Base-by-base conservation (phyloP, 768 basidiomycete genomes). In the Melanogaster broomeanus region DNA sequence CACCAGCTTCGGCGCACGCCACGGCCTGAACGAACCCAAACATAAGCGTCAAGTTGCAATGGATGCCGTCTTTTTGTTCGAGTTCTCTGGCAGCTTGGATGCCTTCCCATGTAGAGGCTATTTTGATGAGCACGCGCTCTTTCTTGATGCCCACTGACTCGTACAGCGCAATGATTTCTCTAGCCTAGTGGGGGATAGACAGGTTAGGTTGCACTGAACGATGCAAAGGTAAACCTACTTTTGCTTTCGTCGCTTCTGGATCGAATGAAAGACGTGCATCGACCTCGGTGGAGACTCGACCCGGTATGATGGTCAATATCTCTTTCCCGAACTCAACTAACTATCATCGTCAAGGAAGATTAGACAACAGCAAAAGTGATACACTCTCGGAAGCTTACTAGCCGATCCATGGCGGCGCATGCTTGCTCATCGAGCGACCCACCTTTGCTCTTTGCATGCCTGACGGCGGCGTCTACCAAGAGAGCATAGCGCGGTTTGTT, bases 11-110 rank as follows among this genome's bases (percentile, higher is more conserved):
- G 47, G 95, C 96, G 68, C 94, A 97, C 33, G 94, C 95, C 60
- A 98, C 94, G 45, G 95, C 96, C 75, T 98, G 95, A 33, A 79
- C 87, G 72, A 98, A 98, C 57, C 96, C 95, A 77, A 98, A 98
- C 62, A 97, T 84, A 54, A 98, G 86, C 40, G 96, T 98, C 60
- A 98, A 81, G 77, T 98, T 97, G 82, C 93, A 97, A 82, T 97
- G 95, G 70, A 98, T 97, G 47, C 79, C 80, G 38, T 96, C 84
- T 55, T 92, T 85, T 52, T 79, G 72, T 78, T 98, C 95, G 57
- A 98, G 87, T 68, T 93, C 87, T 55, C 90, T 84, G 24, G 95
- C 95, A 51, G 95, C 95, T 72, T 98, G 94, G 74, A 98, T 98
- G 72, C 96, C 96, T 74, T 98, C 95, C 90, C 91, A 98, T 21